Percentiles rank a stretch among this genome's conserved stretches.
These are phyloP conservation scores for Pholiota adiposa DNA, from an alignment of 1,284 basidiomycete species.

Conservation along the genomic window DNA sequence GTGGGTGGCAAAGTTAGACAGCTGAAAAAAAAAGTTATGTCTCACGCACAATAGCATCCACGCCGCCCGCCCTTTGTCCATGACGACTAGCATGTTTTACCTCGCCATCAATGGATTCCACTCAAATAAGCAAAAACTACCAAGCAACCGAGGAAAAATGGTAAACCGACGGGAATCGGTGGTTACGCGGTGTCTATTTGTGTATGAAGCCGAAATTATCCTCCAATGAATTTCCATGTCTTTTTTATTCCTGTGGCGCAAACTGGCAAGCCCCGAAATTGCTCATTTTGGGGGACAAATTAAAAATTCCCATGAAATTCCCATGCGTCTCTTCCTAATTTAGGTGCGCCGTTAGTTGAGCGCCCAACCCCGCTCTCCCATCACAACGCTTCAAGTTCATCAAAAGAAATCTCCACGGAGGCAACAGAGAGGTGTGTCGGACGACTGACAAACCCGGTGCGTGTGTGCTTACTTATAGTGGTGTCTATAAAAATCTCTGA, in stretches of 20 bases:
- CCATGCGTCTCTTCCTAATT: background rate
- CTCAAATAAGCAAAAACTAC: constrained; percentile 1
- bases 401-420: constrained; percentile 1
- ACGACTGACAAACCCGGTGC: background rate
- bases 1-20: background rate
- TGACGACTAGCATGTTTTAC: constrained; percentile 5
- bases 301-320: background rate
- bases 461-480: background rate
- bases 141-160: background rate
- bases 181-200: background rate
- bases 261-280: background rate
- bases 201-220: background rate
- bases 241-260: background rate
- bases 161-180: background rate
- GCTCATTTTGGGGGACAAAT: background rate
- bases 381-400: background rate
- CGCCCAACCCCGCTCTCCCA: background rate
- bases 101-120: background rate
- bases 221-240: background rate
- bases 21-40: background rate
- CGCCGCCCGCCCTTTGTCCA: background rate
- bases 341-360: background rate
- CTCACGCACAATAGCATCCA: background rate
- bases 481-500: background rate
- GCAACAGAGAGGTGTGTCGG: background rate